A percentile compares a stretch with the other conserved stretches of the same genome.
These are phyloP conservation scores for Lactarius sp. DNA, from an alignment of 768 basidiomycete species.

Conservation along the genomic window DNA sequence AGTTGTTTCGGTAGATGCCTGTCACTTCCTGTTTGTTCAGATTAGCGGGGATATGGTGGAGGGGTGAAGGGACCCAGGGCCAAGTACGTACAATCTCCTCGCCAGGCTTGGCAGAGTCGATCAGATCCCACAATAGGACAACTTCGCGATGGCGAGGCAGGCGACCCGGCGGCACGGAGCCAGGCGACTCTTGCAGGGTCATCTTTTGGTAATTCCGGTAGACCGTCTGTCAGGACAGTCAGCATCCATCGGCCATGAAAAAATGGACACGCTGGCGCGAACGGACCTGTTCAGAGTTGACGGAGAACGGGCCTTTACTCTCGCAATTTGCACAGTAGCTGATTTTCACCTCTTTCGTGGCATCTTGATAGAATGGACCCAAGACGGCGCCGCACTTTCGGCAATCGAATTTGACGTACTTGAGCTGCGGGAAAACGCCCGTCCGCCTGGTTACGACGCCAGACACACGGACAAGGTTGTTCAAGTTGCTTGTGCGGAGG, in stretches of 20 bases:
- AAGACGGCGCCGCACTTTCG: conserved; percentile 89
- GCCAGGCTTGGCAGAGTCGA: conserved; percentile 96
- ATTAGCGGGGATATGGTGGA: conserved; percentile 3
- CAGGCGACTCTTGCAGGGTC: conserved; percentile 97
- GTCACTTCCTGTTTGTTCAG: conserved; percentile 75
- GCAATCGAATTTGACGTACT: conserved; percentile 99
- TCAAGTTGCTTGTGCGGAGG: conserved; percentile 85
- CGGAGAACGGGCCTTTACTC: conserved; percentile 88
- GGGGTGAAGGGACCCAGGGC: neutral
- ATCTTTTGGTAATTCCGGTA: conserved; percentile 99
- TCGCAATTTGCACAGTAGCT: conserved; percentile 95
- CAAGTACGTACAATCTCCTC: conserved; percentile 79
- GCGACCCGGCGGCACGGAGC: conserved; percentile 95
- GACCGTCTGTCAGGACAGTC: conserved; percentile 58
- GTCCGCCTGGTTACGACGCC: conserved; percentile 95
- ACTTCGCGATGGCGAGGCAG: conserved; percentile 96
- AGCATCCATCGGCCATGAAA: neutral
- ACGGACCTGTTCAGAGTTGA: conserved; percentile 90
- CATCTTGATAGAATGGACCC: conserved; percentile 98
- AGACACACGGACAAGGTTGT: conserved; percentile 90
- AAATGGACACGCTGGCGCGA: neutral
- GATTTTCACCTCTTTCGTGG: conserved; percentile 87
- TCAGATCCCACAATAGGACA: conserved; percentile 94
- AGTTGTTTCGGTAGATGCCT: conserved; percentile 97
- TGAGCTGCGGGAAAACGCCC: conserved; percentile 98